Base-by-base conservation (phyloP, 169 alveolate genomes). In the Plasmodium fragile region DNA sequence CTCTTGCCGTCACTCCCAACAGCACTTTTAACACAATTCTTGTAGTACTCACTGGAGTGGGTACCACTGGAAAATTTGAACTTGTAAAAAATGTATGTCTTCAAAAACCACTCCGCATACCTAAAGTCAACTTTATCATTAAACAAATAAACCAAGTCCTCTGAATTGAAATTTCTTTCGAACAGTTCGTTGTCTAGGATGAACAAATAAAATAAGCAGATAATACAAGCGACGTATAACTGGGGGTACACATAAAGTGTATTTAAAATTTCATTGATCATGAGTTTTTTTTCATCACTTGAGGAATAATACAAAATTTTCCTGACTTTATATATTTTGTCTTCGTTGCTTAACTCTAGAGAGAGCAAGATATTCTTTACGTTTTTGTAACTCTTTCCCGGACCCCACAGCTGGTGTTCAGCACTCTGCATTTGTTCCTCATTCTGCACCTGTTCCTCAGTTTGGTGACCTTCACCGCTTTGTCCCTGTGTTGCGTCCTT, bases 31-130 rank as follows among this genome's bases (percentile, higher is more conserved):
- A 28, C 73, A 8, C 85, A 43, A 18, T 43, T 52, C 34, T 30
- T 73, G 41, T 39, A 45, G 34, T 75, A 53, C 28, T 18, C 71
- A 34, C 65, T 55, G 30, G 70, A 41, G 16, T 83, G 39, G 1
- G 93, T 18, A 1, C 28, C 32, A 32, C 43, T 55, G 18, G 93
- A 85, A 85, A 73, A 85, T 53, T 85, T 85, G 43, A 34, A 85
- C 43, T 85, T 85, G 18, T 85, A 85, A 75, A 85, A 85, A 22
- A 85, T 36, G 16, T 85, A 85, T 0, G 85, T 85, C 43, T 85
- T 85, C 41, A 85, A 22, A 55, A 85, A 85, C 93, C 93, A 85
- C n/a, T 85, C 93, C 1, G 93, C 93, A 22, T 85, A 85, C 10
- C 93, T 34, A 30, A 85, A 85, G 32, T 85, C 93, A 2, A 85